Percentiles rank a stretch among this genome's conserved stretches.
Conservation (phyloP, 495 filamentous ascomycete genomes). For the Haplographium delicatum region DNA sequence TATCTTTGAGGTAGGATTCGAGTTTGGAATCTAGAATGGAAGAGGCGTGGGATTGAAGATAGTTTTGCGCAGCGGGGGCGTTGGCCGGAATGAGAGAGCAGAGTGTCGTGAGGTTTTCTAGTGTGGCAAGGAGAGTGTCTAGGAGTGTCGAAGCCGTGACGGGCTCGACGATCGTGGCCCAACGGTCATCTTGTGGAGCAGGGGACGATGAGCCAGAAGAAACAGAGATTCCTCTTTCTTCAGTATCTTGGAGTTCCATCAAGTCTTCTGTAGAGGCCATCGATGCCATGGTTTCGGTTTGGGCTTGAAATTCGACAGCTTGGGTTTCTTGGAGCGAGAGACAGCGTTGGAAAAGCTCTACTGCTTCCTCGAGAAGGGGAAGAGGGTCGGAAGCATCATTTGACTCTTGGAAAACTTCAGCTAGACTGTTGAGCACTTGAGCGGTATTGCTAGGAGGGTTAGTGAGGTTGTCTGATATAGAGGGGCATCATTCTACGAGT, state of each 20-base stretch:
- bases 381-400: constrained; percentile 26
- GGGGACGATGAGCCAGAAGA: constrained; percentile 2
- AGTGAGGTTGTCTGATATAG: too few relatives aligned
- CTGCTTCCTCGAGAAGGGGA: constrained; percentile 52
- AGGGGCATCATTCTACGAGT: too few relatives aligned
- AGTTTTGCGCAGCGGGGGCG: constrained; percentile 15
- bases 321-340: constrained; percentile 52
- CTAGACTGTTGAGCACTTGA: constrained; percentile 61
- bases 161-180: constrained; percentile 54
- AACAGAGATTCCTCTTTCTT: not conserved
- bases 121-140: constrained; percentile 58
- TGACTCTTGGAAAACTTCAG: constrained; percentile 47
- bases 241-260: not conserved
- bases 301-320: constrained; percentile 35
- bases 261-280: not conserved
- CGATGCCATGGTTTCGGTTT: not conserved
- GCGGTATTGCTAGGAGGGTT: constrained; percentile 9
- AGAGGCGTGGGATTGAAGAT: not conserved
- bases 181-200: constrained; percentile 39
- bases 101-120: constrained; percentile 52
- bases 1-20: constrained; percentile 40
- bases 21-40: constrained; percentile 31
- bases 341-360: constrained; percentile 59
- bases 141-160: constrained; percentile 57
- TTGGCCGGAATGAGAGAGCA: constrained; percentile 38